Percentiles rank a stretch among this genome's conserved stretches.
Conservation (phyloP, 2,329 filamentous ascomycete species). For the Fusarium subtropicale region DNA sequence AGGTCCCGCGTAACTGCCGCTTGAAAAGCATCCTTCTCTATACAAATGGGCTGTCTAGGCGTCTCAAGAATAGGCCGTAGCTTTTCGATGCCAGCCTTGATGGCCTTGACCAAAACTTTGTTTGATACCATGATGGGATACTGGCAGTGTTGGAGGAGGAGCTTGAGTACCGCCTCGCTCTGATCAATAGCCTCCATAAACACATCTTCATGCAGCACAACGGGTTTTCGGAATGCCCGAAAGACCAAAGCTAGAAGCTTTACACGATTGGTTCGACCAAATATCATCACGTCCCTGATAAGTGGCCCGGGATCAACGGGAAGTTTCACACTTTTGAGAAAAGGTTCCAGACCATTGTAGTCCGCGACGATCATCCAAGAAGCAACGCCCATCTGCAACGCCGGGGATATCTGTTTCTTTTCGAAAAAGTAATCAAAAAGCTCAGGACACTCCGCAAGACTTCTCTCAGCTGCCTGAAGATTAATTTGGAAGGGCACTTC, state of each 20-base stretch:
- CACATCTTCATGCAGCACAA: not conserved
- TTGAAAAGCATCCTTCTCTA: not conserved
- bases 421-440: not conserved
- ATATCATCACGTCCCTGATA: not conserved
- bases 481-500: not conserved
- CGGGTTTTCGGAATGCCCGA: not conserved
- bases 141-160: not conserved
- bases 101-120: not conserved
- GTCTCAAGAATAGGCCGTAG: not conserved
- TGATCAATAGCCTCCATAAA: not conserved
- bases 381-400: not conserved
- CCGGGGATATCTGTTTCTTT: not conserved
- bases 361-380: not conserved
- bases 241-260: not conserved
- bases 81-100: not conserved
- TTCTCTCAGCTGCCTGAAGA: not conserved
- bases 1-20: not conserved
- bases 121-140: not conserved
- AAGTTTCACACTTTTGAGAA: not conserved
- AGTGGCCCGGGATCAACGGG: not conserved
- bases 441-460: fast-evolving
- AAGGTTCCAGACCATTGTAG: not conserved
- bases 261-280: too few relatives aligned
- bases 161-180: not conserved
- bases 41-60: not conserved